Evolutionary conservation across 176 grass and related monocot genomes (phyloP), one percentile per base, ranked within the genome.

Genomic region (Aegilops speltoides): DNA sequence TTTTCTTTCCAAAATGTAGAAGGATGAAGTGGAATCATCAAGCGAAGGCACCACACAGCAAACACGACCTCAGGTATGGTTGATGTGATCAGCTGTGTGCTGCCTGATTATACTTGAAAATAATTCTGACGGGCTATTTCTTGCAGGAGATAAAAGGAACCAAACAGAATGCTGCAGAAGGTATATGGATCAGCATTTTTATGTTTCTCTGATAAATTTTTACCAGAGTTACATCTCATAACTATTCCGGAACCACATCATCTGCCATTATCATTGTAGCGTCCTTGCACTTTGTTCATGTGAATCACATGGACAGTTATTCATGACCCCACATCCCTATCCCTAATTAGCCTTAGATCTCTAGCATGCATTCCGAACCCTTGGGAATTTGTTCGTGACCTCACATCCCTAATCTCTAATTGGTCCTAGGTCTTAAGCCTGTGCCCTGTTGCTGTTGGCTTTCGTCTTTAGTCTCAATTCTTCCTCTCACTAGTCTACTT

Each of bases 11-110:
- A 16, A 82, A 82, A 80, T 80, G 61, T 43, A 95, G 74, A 77
- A 56, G 93, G 88, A 80, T 46, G 86, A 86, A 68, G 81, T 78
- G 25, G 88, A 86, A 82, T 70, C 83, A 82, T 79, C 90, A 76
- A 84, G 80, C 65, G 88, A 79, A 79, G 86, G 83, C 74, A 81
- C 45, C 33, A 70, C 61, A 70, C 76, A 79, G 22, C 77, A 79
- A 87, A 7, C 83, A 85, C 41, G 24, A 31, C 20, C 79, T 46
- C 85, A 87, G 88, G 93, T 95, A 26, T 81, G 82, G 54, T 24
- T 77, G 7, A 68, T 60, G 38, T 88, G 36, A 20, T 88, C 33
- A 59, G 45, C 46, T 74, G 4, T 15, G 1, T 56, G 60, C 78
- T 88, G 24, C 32, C 40, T 67, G 40, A 57, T 64, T 66, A 77